A percentile compares a stretch with the other conserved stretches of the same genome.
phyloP scores from a whole-genome alignment of 2,329 filamentous ascomycete species.

The Monilinia aucupariae region DNA sequence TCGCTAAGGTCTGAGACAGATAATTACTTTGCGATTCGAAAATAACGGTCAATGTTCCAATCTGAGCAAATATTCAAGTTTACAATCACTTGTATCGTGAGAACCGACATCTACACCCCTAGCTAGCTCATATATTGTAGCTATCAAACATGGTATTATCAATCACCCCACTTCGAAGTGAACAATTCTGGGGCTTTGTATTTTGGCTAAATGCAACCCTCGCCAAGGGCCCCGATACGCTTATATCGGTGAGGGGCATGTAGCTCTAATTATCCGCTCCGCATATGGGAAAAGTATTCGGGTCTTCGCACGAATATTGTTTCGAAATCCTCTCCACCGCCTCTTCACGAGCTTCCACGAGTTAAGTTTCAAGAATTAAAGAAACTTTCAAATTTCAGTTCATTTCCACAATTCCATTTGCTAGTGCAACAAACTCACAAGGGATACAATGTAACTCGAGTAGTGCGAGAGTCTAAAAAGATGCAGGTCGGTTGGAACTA shows the following conservation, averaged over 20 bases:
- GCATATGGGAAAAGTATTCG: too few relatives aligned
- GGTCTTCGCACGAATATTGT: slow-evolving; percentile 15
- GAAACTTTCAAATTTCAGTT: neutral
- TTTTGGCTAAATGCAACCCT: slow-evolving; percentile 13
- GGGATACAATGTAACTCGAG: too few relatives aligned
- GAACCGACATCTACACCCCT: neutral
- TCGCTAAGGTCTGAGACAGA: neutral
- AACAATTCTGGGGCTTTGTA: neutral
- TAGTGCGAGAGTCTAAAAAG: slow-evolving; percentile 3
- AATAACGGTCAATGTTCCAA: neutral
- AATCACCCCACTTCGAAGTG: neutral
- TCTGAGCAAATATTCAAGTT: neutral
- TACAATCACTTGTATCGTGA: neutral
- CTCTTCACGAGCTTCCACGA: slow-evolving; percentile 7
- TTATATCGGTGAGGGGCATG: neutral
- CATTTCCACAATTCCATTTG: neutral
- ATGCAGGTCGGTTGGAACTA: neutral
- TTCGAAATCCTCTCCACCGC: slow-evolving; percentile 5
- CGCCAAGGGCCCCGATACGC: slow-evolving; percentile 12
- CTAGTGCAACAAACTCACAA: slow-evolving; percentile 6
- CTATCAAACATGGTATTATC: neutral
- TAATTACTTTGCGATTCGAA: neutral
- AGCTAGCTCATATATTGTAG: neutral
- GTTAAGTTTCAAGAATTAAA: neutral
- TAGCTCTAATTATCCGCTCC: slow-evolving; percentile 13